Evolutionary conservation across 108 stramenopile species (phyloP).

Genomic region (Aureococcus anophagefferens): DNA sequence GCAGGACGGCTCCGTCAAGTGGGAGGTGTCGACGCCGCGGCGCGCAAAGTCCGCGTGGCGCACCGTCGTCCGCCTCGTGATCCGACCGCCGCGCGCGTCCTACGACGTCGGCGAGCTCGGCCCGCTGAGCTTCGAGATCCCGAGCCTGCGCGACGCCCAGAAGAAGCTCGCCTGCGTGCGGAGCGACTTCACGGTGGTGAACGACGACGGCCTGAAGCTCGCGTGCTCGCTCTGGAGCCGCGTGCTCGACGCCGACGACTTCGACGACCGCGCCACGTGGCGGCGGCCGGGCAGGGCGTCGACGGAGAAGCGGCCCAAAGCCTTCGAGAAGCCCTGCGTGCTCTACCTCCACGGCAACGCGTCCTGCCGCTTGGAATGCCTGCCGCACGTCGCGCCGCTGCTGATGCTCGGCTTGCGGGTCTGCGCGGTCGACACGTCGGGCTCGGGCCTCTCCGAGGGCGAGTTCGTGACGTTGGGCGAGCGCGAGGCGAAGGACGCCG

Average conservation of each 20-base stretch:
- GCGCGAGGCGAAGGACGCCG: background rate
- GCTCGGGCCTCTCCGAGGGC: background rate
- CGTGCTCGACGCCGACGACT: no score
- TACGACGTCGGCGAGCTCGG: background rate
- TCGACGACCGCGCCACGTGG: no score
- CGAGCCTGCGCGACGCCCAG: no score
- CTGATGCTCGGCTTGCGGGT: background rate
- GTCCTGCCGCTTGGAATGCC: background rate
- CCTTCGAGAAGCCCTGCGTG: background rate
- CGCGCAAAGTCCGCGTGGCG: background rate
- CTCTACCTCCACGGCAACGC: background rate
- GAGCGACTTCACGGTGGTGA: no score
- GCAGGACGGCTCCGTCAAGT: background rate
- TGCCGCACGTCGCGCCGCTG: background rate
- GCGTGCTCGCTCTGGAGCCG: background rate
- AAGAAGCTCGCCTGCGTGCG: no score
- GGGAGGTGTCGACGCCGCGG: background rate
- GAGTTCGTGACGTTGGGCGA: background rate
- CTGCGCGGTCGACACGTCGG: background rate
- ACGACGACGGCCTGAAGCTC: background rate
- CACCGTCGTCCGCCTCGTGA: background rate
- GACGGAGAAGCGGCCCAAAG: no score
- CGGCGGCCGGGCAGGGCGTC: no score
- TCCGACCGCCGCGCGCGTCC: background rate
- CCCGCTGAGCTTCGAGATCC: background rate